These are phyloP conservation scores for Epithemia pelagica DNA, from an alignment of 108 stramenopile genomes.

Conservation along the genomic window DNA sequence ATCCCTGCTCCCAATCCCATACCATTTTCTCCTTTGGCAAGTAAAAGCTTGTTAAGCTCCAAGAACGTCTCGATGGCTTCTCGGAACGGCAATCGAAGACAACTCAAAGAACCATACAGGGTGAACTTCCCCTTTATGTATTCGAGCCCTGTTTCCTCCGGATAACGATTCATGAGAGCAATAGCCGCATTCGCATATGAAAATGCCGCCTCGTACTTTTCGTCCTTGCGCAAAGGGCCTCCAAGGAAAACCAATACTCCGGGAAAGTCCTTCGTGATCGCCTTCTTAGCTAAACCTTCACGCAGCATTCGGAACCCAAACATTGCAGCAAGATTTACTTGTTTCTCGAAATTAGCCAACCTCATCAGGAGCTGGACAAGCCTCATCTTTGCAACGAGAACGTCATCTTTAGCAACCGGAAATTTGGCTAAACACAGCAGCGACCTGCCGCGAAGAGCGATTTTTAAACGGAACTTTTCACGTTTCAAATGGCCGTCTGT, in stretches of 20 bases:
- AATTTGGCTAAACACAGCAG: neutral
- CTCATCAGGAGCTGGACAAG: neutral
- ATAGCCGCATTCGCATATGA: neutral
- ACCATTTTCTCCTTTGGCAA: conserved; percentile 10
- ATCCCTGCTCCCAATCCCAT: conserved; percentile 13
- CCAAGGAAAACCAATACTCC: neutral
- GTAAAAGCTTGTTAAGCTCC: neutral
- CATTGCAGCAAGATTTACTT: neutral
- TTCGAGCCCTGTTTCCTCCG: neutral
- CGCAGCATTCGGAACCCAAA: neutral
- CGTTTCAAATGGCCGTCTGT: neutral
- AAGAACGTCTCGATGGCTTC: neutral
- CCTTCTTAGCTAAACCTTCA: neutral
- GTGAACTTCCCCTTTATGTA: neutral
- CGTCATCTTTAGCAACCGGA: neutral
- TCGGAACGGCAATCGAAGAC: neutral
- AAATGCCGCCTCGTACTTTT: neutral
- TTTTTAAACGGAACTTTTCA: neutral
- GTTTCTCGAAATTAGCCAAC: neutral
- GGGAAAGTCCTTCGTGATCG: neutral
- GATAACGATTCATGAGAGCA: neutral
- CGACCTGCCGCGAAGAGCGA: neutral
- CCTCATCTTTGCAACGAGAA: neutral
- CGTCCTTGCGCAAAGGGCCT: neutral
- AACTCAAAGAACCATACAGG: neutral